phyloP scores from a whole-genome alignment of 768 basidiomycete genomes.

The Fomitopsis serialis region DNA sequence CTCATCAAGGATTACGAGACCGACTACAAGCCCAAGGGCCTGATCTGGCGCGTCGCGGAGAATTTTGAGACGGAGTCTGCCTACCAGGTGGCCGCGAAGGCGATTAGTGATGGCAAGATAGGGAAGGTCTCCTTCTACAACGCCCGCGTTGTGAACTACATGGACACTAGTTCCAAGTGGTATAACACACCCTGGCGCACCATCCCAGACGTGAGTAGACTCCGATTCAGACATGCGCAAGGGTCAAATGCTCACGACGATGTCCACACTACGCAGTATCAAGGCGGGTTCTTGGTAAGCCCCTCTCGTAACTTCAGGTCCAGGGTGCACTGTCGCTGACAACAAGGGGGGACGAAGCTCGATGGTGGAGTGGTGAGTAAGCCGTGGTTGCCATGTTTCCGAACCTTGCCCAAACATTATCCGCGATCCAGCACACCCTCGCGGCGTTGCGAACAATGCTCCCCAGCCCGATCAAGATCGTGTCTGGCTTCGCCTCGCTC shows the following conservation, averaged over 20 bases:
- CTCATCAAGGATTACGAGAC: constrained; percentile 65
- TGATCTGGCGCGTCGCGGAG: constrained; percentile 81
- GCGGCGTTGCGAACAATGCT: constrained; percentile 61
- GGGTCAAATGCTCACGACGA: neutral
- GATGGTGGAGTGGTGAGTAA: constrained; percentile 72
- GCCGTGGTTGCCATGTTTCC: neutral
- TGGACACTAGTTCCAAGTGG: constrained; percentile 64
- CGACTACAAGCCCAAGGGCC: constrained; percentile 57
- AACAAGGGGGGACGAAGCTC: constrained; percentile 35
- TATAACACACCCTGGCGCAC: constrained; percentile 84
- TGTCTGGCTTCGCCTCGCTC: constrained; percentile 64
- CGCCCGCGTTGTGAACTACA: constrained; percentile 42
- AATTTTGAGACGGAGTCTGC: constrained; percentile 70
- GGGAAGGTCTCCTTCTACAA: constrained; percentile 70
- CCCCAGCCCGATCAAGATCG: constrained; percentile 41
- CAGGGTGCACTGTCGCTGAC: constrained; percentile 11
- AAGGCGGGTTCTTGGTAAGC: constrained; percentile 78
- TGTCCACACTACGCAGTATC: constrained; percentile 41
- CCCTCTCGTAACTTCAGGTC: constrained; percentile 4
- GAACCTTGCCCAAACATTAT: neutral
- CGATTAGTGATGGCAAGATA: constrained; percentile 55
- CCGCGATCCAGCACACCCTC: constrained; percentile 50
- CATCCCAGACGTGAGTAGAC: constrained; percentile 61
- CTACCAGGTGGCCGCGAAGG: constrained; percentile 39
- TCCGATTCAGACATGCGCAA: neutral